Conservation (phyloP, 1,284 basidiomycete species). For the Coniferiporia sulphurascens region DNA sequence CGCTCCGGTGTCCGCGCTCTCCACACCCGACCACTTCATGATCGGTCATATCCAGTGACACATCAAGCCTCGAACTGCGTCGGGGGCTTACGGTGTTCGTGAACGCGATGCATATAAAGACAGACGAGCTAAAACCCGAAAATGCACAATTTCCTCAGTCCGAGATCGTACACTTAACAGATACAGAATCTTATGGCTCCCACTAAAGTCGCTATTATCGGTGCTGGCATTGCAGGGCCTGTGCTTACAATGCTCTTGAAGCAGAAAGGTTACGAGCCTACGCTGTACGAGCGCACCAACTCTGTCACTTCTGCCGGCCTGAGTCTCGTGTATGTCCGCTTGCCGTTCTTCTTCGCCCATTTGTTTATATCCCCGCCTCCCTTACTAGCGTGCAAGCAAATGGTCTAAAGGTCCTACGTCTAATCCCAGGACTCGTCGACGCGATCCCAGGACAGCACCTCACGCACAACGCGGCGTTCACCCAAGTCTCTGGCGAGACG, state of each 20-base stretch:
- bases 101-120: background rate
- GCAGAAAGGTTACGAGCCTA: conserved; percentile 36
- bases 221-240: conserved; percentile 43
- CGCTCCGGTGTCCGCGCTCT: too few relatives aligned
- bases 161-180: too few relatives aligned
- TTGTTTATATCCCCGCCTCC: background rate
- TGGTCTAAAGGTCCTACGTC: conserved; percentile 35
- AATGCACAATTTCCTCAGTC: too few relatives aligned
- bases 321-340: conserved; percentile 31
- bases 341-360: background rate
- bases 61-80: too few relatives aligned
- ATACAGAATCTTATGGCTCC: background rate
- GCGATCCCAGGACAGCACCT: conserved; percentile 30
- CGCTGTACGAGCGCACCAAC: conserved; percentile 37
- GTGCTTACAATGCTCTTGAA: conserved; percentile 42
- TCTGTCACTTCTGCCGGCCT: conserved; percentile 31
- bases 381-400: conserved; percentile 36
- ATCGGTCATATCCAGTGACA: too few relatives aligned
- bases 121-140: too few relatives aligned
- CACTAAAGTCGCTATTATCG: conserved; percentile 36
- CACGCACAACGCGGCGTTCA: conserved; percentile 26
- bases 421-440: conserved; percentile 36
- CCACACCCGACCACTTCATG: too few relatives aligned
- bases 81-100: background rate
- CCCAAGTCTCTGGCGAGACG: conserved; percentile 30